Base-by-base conservation (phyloP, 345 rosid genomes). In the Hypericum perforatum region DNA sequence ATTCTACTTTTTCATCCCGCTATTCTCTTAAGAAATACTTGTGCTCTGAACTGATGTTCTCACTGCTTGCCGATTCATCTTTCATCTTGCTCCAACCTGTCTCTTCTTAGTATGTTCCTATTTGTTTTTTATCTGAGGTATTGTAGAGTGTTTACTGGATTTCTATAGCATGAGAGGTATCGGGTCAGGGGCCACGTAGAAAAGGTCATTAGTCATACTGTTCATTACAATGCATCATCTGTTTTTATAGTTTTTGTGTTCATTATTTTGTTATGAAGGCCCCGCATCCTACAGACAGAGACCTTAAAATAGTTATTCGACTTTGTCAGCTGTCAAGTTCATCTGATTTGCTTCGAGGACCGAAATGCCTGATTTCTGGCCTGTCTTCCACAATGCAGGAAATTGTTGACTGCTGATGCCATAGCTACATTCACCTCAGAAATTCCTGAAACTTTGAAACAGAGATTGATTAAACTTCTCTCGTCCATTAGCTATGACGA, bases 361-460 rank as follows among this genome's bases (percentile, higher is more conserved):
- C 37, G 37, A 42, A 16, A 54, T 22, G 32, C 32, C 32, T 22
- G 32, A 22, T 22, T 22, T 22, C 32, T 22, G 32, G 2, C 32
- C 32, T 22, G 32, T 22, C 32, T 22, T 22, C 32, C 32, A 22
- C 32, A 22, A 48, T 75, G 76, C 81, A 89, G 97, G 87, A 78
- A 75, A 68, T 57, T 53, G 70, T 65, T 94, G 80, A 77, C 82
- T 16, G 74, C 65, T 50, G 86, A 84, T 62, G 92, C 85, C 66
- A 82, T 71, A 68, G 37, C 74, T 53, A 64, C 69, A 12, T 77
- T 77, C 46, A 73, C 63, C 57, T 60, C 83, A 6, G 67, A 80
- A 64, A 76, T 94, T 43, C 97, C 99, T 0, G 84, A 79, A 48
- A 69, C 81, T 14, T 57, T 94, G 68, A 94, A 82, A 72, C 85